phyloP scores from a whole-genome alignment of 75 land plant species.

The Cryptomeria japonica region DNA sequence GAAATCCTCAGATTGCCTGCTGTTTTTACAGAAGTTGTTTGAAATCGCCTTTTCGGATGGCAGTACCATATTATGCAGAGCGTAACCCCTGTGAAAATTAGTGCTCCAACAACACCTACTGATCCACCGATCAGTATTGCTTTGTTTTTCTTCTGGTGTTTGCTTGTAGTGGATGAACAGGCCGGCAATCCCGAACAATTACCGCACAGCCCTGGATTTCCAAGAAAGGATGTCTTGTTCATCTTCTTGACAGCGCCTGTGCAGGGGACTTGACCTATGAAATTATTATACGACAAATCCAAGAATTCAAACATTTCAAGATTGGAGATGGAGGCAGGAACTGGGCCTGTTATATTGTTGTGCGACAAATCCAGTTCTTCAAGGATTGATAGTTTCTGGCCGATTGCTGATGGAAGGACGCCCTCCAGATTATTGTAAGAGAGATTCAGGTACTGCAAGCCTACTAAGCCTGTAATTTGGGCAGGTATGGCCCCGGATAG shows the following conservation, averaged over 20 bases:
- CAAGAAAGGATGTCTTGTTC: constrained; percentile 25
- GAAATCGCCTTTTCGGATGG: neutral
- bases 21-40: neutral
- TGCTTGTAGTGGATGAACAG: neutral
- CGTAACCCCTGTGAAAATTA: neutral
- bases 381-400: constrained; percentile 23
- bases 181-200: constrained; percentile 18
- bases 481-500: constrained; percentile 53
- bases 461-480: constrained; percentile 34
- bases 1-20: neutral
- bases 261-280: constrained; percentile 55
- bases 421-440: constrained; percentile 52
- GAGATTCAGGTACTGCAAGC: constrained; percentile 46
- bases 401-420: constrained; percentile 31
- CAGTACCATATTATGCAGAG: neutral
- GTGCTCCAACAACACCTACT: neutral
- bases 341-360: constrained; percentile 46
- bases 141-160: neutral
- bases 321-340: constrained; percentile 36
- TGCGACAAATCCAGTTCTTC: constrained; percentile 52
- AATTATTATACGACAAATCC: constrained; percentile 47
- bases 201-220: constrained; percentile 64
- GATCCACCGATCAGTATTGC: too few relatives aligned
- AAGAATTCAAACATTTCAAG: constrained; percentile 33
- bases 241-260: constrained; percentile 29